Evolutionary conservation across 192 early-diverging fungal genomes (phyloP).

Genomic region (Podochytrium sp.): DNA sequence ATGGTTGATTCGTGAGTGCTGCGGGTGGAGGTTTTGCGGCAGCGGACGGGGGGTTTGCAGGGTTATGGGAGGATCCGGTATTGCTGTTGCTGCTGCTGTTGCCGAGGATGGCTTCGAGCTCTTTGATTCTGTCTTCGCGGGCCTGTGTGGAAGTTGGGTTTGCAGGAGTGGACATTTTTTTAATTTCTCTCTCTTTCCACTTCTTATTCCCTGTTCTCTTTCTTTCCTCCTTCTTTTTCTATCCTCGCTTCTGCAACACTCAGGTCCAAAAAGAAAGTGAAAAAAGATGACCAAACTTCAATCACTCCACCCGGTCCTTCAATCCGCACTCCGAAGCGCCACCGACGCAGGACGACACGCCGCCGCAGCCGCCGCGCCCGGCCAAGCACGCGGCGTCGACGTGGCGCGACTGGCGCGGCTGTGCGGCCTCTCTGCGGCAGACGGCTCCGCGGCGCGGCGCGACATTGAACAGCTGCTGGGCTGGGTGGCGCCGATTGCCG

Average conservation of each 20-base stretch:
- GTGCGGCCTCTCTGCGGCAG: neutral
- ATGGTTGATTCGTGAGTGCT: neutral
- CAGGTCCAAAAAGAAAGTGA: too few species aligned
- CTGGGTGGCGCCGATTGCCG: neutral
- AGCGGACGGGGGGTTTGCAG: too few species aligned
- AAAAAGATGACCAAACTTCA: neutral
- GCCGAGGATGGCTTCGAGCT: slow-evolving; percentile 24
- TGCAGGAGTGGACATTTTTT: neutral
- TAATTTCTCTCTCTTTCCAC: too few species aligned
- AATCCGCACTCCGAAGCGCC: neutral
- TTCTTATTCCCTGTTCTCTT: too few species aligned
- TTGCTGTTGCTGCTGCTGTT: neutral
- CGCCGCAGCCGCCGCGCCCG: neutral
- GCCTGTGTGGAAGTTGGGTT: slow-evolving; percentile 2
- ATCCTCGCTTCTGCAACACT: too few species aligned
- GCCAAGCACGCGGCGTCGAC: neutral
- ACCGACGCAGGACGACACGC: neutral
- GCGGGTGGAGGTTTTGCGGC: too few species aligned
- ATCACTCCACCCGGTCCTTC: neutral
- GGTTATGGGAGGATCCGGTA: too few species aligned
- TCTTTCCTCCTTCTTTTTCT: too few species aligned
- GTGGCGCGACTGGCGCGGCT: neutral
- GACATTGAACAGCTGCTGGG: neutral
- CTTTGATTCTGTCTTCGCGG: slow-evolving; percentile 23
- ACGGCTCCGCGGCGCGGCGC: neutral